Evolutionary conservation across 768 basidiomycete genomes (phyloP).

Genomic region (Trametes coccinea): DNA sequence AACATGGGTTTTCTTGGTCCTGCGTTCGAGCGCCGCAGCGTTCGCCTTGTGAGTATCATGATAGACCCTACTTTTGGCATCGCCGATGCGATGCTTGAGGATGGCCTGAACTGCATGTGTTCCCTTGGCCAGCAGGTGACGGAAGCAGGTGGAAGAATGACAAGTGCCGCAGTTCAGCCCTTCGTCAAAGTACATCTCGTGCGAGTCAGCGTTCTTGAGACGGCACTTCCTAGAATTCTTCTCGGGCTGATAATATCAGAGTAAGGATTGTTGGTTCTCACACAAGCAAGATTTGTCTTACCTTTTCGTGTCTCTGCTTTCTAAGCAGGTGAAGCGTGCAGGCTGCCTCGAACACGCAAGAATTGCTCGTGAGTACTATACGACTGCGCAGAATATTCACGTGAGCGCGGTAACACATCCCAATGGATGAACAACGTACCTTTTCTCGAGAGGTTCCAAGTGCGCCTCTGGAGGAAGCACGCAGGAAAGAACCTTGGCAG

Average conservation of each 20-base stretch:
- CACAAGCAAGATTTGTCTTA: background rate
- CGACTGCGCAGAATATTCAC: background rate
- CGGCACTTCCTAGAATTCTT: too few species aligned
- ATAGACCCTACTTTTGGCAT: background rate
- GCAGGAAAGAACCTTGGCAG: conserved; percentile 31
- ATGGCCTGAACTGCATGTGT: conserved; percentile 42
- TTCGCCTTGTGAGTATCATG: conserved; percentile 2
- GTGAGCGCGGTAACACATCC: background rate
- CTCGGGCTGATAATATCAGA: too few species aligned
- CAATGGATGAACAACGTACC: background rate
- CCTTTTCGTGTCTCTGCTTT: background rate
- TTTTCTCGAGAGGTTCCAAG: background rate
- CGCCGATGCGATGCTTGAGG: background rate
- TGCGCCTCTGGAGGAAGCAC: background rate
- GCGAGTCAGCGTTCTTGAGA: background rate
- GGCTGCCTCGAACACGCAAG: conserved; percentile 27
- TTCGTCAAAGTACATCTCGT: conserved; percentile 1
- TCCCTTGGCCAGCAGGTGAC: conserved; percentile 37
- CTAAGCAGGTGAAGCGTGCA: conserved; percentile 13
- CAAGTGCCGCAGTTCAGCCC: conserved; percentile 40
- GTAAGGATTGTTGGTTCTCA: too few species aligned
- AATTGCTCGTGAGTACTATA: background rate
- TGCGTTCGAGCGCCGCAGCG: background rate
- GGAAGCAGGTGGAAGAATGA: conserved; percentile 38
- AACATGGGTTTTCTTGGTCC: background rate